A percentile compares a stretch with the other conserved stretches of the same genome.
These are phyloP conservation scores for Tolypocladium ophioglossoides DNA, from an alignment of 2,329 filamentous ascomycete species.

Conservation along the genomic window DNA sequence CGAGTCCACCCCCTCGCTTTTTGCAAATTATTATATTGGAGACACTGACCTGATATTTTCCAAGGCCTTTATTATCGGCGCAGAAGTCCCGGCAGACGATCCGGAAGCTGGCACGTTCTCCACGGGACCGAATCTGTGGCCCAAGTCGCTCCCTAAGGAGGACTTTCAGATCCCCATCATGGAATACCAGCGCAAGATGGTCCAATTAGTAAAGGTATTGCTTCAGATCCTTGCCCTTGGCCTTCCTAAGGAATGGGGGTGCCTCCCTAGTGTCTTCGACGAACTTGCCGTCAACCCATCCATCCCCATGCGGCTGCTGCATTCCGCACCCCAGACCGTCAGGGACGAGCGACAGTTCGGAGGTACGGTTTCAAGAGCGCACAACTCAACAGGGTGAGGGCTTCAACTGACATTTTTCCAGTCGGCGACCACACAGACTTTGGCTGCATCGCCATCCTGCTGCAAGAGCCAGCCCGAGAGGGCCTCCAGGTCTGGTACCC, in stretches of 20 bases:
- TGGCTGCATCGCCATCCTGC: conserved; percentile 15
- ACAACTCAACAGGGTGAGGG: fast-evolving
- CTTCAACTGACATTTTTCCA: background rate
- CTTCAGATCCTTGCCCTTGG: conserved; percentile 1
- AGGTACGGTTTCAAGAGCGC: background rate
- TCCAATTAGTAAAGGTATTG: background rate
- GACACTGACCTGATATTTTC: background rate
- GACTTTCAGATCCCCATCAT: conserved; percentile 1
- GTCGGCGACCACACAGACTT: conserved; percentile 21
- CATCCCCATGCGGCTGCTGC: conserved; percentile 12
- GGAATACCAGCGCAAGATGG: conserved; percentile 1
- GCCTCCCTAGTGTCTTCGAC: background rate
- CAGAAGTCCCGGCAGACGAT: background rate
- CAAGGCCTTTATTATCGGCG: conserved; percentile 2
- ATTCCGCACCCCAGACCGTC: conserved; percentile 13
- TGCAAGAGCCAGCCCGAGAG: conserved; percentile 15
- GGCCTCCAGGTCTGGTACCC: conserved; percentile 18
- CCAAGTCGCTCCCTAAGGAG: background rate
- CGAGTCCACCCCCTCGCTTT: background rate
- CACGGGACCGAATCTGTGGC: conserved; percentile 2
- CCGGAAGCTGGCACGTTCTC: conserved; percentile 3
- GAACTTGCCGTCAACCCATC: conserved; percentile 1
- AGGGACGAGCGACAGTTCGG: conserved; percentile 15
- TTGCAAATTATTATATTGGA: background rate
- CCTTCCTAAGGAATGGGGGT: background rate